Evolutionary conservation across 805 yeast genomes (phyloP), one percentile per base, ranked within the genome.

Genomic region (Candida qinlingensis): DNA sequence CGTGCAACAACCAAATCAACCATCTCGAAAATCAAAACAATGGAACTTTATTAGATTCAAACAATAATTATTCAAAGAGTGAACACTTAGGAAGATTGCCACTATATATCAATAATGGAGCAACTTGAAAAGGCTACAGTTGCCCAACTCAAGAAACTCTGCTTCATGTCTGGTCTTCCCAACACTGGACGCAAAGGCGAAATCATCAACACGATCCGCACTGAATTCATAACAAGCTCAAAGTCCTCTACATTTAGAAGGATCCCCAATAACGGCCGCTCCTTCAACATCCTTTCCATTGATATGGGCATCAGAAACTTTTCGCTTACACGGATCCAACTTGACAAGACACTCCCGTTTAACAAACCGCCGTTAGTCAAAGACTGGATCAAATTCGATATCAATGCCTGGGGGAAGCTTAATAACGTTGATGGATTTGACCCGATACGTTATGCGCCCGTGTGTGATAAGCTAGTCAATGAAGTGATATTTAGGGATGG

Each of bases 241-340:
- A 7, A 39, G 35, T n/a, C 47, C 25, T 26, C 55, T 5, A 50
- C 45, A 1, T 45, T 56, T 35, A 45, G 47, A 10, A 39, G 50
- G 7, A 48, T 40, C 4, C 62, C 63, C 1, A 57, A 55, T 36
- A 42, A 55, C 28, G 50, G 60, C 2, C 51, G 54, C 2, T 44
- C 44, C 13, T 51, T 63, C 41, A 53, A 54, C 13, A 49, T 70
- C 4, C 49, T 66, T 4, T 63, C 73, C 0, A 62, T 71, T 8
- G 75, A 71, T 48, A 60, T 67, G 50, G 75, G 75, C 3, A 54
- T 70, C 6, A 55, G 63, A 3, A 71, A 71, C 54, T 69, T 70
- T 47, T 65, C 73, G 1, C 59, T 50, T 19, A 39, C 66, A 2
- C 54, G 55, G 36, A 49, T 69, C 12, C 56, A 60, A 33, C 54